These are phyloP conservation scores for Monilinia aucupariae DNA, from an alignment of 2,329 filamentous ascomycete genomes.

Conservation along the genomic window DNA sequence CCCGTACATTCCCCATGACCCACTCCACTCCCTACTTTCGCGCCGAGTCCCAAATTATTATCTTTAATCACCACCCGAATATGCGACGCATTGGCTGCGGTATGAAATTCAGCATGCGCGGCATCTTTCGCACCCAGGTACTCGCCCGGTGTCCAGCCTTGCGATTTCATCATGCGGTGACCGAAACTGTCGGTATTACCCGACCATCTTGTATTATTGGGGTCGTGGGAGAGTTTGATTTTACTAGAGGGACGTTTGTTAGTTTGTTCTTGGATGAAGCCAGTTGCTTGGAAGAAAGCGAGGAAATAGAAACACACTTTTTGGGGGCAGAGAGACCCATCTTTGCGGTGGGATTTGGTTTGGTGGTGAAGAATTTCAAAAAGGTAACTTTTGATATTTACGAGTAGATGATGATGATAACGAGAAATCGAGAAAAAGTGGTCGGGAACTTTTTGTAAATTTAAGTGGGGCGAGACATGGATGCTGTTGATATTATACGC, in stretches of 20 bases:
- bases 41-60: constrained; percentile 84
- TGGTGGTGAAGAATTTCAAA: neutral
- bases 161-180: constrained; percentile 78
- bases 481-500: neutral
- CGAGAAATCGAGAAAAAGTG: constrained; percentile 14
- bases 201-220: constrained; percentile 93
- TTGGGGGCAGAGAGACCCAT: constrained; percentile 68
- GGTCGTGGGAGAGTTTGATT: constrained; percentile 76
- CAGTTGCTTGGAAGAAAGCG: constrained; percentile 24
- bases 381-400: neutral
- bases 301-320: constrained; percentile 45
- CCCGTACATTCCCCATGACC: constrained; percentile 71
- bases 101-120: constrained; percentile 69
- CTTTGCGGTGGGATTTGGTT: constrained; percentile 12
- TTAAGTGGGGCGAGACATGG: constrained; percentile 7
- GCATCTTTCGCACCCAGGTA: constrained; percentile 75
- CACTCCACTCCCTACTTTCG: constrained; percentile 63
- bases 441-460: constrained; percentile 16
- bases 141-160: constrained; percentile 86
- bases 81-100: constrained; percentile 74
- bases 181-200: constrained; percentile 78
- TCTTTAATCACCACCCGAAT: constrained; percentile 84
- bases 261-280: constrained; percentile 7
- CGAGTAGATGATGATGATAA: neutral
- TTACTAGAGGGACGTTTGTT: constrained; percentile 43